Conservation (phyloP, 176 grass and related monocot genomes). For the Zizania latifolia region DNA sequence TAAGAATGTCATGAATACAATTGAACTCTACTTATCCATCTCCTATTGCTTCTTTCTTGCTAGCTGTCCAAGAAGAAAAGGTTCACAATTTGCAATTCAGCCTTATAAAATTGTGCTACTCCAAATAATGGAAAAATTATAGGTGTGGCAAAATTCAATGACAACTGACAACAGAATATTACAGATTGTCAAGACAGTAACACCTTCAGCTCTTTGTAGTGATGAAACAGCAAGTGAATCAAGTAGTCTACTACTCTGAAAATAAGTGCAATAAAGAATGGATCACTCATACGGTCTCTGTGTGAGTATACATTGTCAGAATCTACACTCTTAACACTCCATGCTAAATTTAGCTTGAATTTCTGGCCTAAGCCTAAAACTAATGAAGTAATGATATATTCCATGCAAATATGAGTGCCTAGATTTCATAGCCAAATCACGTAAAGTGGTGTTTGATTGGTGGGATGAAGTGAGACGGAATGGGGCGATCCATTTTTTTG, state of each 20-base stretch:
- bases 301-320: background rate
- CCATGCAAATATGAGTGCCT: slow-evolving; percentile 33
- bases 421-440: slow-evolving; percentile 26
- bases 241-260: slow-evolving; percentile 60
- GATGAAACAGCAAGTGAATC: slow-evolving; percentile 35
- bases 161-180: background rate
- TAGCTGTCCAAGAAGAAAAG: background rate
- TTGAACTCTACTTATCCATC: background rate
- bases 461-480: no score
- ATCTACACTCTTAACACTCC: background rate
- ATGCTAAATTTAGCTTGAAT: slow-evolving; percentile 35
- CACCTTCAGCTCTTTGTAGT: slow-evolving; percentile 58
- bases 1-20: background rate
- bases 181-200: background rate
- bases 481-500: no score
- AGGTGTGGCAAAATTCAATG: background rate
- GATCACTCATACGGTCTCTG: background rate
- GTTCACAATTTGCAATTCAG: background rate
- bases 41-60: background rate
- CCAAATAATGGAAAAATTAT: no score
- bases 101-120: background rate
- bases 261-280: slow-evolving; percentile 14
- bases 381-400: slow-evolving; percentile 48
- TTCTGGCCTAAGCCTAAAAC: slow-evolving; percentile 46
- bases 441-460: no score